Evolutionary conservation across 139 green algal genomes (phyloP).

Genomic region (Micromonas pusilla): DNA sequence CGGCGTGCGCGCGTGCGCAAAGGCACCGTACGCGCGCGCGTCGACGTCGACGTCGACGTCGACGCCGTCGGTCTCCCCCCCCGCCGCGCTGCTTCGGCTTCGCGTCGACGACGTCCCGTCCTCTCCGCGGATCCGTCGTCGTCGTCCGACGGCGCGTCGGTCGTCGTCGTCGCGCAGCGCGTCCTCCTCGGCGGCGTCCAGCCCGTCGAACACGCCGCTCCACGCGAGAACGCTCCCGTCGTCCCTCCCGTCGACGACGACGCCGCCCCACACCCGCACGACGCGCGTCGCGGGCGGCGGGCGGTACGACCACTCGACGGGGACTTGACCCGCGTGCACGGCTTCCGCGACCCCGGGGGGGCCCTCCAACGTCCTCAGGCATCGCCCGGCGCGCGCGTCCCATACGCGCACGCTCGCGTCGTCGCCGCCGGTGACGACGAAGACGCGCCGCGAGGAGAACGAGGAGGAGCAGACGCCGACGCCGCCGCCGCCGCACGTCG

Average conservation of each 20-base stretch:
- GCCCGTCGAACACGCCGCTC: background rate
- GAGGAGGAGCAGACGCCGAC: background rate
- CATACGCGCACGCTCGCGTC: background rate
- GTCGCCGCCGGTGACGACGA: background rate
- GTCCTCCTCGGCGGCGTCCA: background rate
- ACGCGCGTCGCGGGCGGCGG: too few relatives aligned
- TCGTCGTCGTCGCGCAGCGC: too few relatives aligned
- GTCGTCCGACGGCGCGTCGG: too few relatives aligned
- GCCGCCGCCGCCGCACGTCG: too few relatives aligned
- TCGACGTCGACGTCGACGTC: too few relatives aligned
- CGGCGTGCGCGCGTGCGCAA: too few relatives aligned
- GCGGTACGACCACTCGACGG: background rate
- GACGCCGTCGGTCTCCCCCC: background rate
- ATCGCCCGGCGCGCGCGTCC: background rate
- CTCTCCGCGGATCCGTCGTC: background rate
- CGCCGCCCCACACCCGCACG: background rate
- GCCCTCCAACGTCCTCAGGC: background rate
- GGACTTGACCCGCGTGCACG: background rate
- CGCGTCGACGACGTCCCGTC: background rate
- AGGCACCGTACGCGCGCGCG: background rate
- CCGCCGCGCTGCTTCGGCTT: background rate
- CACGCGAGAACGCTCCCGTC: background rate
- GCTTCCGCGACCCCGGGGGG: background rate
- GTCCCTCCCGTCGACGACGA: background rate
- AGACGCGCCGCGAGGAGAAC: background rate